Base-by-base conservation (phyloP, 2,329 filamentous ascomycete genomes). In the Hymenoscyphus infarciens region DNA sequence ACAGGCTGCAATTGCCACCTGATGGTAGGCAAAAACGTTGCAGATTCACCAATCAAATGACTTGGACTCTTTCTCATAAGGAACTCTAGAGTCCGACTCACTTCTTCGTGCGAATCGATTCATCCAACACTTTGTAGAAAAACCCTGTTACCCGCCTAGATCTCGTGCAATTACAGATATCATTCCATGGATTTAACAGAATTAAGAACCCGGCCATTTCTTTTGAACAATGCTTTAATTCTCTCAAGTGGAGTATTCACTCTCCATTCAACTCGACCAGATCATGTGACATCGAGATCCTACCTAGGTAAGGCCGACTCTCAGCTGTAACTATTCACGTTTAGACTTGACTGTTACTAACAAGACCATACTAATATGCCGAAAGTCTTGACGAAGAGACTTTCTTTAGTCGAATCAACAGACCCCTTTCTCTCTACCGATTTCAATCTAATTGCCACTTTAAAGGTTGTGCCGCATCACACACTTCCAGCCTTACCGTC, bases 401-500 rank as follows among this genome's bases (percentile, higher is more conserved):
- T 49, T 49, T 10, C n/a, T 49, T 22, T 5, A 10, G 5, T 22
- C 42, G 19, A 49, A 49, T 22, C n/a, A 22, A 49, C 6, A 49
- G 10, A 49, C 42, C 19, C n/a, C n/a, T 22, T 22, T 49, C 19
- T 49, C 11, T 5, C 42, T 22, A 22, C n/a, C n/a, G n/a, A 22
- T n/a, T 49, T 49, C n/a, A 2, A 22, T 8, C 19, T 22, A 22
- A 49, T 25, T 49, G 42, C 42, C 42, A 49, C 42, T 49, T 38
- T 49, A 45, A 58, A 52, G 52, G 4, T 58, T 33, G 42, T 29
- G 29, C 42, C 56, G 56, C 25, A 39, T 58, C 56, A 42, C 56
- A 42, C 56, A 52, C 10, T 35, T 55, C 38, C 35, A 61, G 59
- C 59, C 59, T 61, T 61, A 7, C 35, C 52, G 45, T 61, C 59